These are phyloP conservation scores for Lachancea lanzarotensis DNA, from an alignment of 805 yeast genomes.

Conservation along the genomic window DNA sequence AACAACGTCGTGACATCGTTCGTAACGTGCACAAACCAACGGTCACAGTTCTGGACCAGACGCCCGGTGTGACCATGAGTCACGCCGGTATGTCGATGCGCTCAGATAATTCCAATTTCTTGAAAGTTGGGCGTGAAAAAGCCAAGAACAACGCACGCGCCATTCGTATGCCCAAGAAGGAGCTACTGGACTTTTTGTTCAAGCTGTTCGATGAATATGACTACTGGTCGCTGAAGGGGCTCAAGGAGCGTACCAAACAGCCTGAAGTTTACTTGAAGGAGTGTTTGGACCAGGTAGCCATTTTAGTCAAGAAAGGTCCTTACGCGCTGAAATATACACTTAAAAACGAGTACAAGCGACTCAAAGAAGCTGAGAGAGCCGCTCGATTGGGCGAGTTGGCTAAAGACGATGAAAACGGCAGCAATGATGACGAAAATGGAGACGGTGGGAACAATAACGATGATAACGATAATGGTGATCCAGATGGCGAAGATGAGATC, in stretches of 20 bases:
- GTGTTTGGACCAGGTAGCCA: slow-evolving; percentile 83
- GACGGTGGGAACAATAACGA: slow-evolving; percentile 62
- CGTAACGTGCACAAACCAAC: slow-evolving; percentile 50
- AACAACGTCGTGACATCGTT: slow-evolving; percentile 45
- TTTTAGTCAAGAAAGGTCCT: slow-evolving; percentile 88
- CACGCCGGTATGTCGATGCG: slow-evolving; percentile 79
- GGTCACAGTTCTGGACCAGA: slow-evolving; percentile 63
- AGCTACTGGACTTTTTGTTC: slow-evolving; percentile 80
- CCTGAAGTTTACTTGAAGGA: slow-evolving; percentile 92
- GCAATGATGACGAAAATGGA: slow-evolving; percentile 36
- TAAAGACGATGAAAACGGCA: slow-evolving; percentile 36
- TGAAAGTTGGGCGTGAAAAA: slow-evolving; percentile 46
- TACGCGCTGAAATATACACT: slow-evolving; percentile 87
- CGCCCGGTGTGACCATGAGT: slow-evolving; percentile 83
- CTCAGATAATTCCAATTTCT: slow-evolving; percentile 65
- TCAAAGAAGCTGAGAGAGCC: slow-evolving; percentile 70
- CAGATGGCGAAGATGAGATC: slow-evolving; percentile 57
- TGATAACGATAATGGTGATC: background rate
- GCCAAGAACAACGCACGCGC: slow-evolving; percentile 54
- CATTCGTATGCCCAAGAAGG: slow-evolving; percentile 89
- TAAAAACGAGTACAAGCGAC: slow-evolving; percentile 80
- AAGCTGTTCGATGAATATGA: slow-evolving; percentile 89
- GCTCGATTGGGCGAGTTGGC: slow-evolving; percentile 52
- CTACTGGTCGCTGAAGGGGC: slow-evolving; percentile 92
- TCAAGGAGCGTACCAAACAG: slow-evolving; percentile 89